Conservation (phyloP, 2,329 filamentous ascomycete genomes). For the Fusarium austroafricanum region DNA sequence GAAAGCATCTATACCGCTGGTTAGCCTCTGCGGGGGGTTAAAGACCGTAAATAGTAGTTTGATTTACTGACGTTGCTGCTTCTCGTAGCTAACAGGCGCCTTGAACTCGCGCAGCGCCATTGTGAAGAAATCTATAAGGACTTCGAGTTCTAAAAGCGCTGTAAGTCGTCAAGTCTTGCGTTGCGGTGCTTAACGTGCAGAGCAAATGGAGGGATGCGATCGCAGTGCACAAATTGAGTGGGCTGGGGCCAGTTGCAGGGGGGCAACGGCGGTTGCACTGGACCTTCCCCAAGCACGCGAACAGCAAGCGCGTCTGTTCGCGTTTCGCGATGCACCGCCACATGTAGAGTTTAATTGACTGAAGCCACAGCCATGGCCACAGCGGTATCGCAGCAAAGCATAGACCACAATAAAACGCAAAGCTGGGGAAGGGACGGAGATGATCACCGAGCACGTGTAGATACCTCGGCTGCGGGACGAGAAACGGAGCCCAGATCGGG, state of each 20-base stretch:
- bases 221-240: slow-evolving; percentile 49
- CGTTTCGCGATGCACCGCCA: slow-evolving; percentile 49
- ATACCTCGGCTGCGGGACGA: slow-evolving; percentile 50
- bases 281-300: slow-evolving; percentile 6
- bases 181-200: slow-evolving; percentile 5
- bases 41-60: not conserved
- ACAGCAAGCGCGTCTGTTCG: slow-evolving; percentile 50
- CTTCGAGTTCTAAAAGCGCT: slow-evolving; percentile 32
- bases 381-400: slow-evolving; percentile 6
- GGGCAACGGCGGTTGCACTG: slow-evolving; percentile 41
- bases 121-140: slow-evolving; percentile 45
- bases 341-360: slow-evolving; percentile 45
- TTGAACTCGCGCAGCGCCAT: slow-evolving; percentile 91
- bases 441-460: slow-evolving; percentile 51
- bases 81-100: slow-evolving; percentile 85
- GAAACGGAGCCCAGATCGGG: slow-evolving; percentile 35
- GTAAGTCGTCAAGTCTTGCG: slow-evolving; percentile 24
- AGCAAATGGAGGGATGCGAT: slow-evolving; percentile 32
- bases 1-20: slow-evolving; percentile 72
- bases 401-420: slow-evolving; percentile 4
- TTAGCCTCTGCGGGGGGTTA: slow-evolving; percentile 44
- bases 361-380: slow-evolving; percentile 38
- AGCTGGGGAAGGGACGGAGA: slow-evolving; percentile 40
- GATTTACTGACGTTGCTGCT: slow-evolving; percentile 76
- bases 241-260: slow-evolving; percentile 49